phyloP scores from a whole-genome alignment of 345 rosid species.

The Eutrema japonicum region DNA sequence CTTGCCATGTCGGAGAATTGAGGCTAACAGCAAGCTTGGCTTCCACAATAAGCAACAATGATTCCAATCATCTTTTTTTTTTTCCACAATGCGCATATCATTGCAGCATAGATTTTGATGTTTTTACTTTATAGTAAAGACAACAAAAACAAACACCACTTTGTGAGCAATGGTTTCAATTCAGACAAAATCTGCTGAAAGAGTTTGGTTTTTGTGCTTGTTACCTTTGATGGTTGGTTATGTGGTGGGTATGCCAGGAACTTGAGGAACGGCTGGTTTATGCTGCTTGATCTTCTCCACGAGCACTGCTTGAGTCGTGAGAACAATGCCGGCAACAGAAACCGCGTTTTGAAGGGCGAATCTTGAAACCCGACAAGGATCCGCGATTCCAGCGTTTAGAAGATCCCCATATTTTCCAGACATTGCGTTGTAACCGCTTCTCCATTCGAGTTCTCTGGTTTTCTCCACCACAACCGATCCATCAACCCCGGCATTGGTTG shows the following conservation, averaged over 20 bases:
- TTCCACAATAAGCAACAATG: slow-evolving; percentile 7
- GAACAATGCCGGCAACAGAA: slow-evolving; percentile 75
- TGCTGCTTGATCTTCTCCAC: slow-evolving; percentile 70
- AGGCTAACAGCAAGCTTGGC: neutral
- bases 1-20: neutral
- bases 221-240: slow-evolving; percentile 21
- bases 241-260: slow-evolving; percentile 76
- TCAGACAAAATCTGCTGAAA: slow-evolving; percentile 9
- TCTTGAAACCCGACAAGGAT: slow-evolving; percentile 79
- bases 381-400: slow-evolving; percentile 63
- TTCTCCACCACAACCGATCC: slow-evolving; percentile 79
- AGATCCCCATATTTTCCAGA: slow-evolving; percentile 76
- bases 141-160: slow-evolving; percentile 4
- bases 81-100: neutral
- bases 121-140: neutral
- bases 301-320: slow-evolving; percentile 83
- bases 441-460: slow-evolving; percentile 60
- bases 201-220: slow-evolving; percentile 19
- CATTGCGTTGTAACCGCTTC: slow-evolving; percentile 83
- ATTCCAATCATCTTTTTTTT: neutral
- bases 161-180: slow-evolving; percentile 14
- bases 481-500: slow-evolving; percentile 78
- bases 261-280: slow-evolving; percentile 59
- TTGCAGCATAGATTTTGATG: slow-evolving; percentile 23
- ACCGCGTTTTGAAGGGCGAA: slow-evolving; percentile 83